A percentile compares a stretch with the other conserved stretches of the same genome.
phyloP scores from a whole-genome alignment of 306 rosid genomes.

The Ormosia emarginata region DNA sequence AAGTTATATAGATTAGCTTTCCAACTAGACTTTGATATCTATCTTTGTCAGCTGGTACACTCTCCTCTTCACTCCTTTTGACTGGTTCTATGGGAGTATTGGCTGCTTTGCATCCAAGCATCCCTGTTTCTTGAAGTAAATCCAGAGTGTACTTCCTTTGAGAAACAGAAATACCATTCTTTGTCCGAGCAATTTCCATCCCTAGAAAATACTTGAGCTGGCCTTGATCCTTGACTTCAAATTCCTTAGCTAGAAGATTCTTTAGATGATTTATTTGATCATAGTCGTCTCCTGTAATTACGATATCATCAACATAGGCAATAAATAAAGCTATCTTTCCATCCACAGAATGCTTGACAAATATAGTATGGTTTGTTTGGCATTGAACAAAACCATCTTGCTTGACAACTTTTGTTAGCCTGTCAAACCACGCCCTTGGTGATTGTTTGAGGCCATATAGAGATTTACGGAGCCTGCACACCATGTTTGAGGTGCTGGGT shows the following conservation, averaged over 20 bases:
- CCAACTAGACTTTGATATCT: background rate
- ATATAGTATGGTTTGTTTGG: no score
- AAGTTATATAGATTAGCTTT: background rate
- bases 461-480: no score
- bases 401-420: no score
- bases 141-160: background rate
- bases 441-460: no score
- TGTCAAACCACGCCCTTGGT: no score
- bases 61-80: background rate
- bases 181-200: background rate
- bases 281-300: no score
- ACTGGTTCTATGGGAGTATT: background rate
- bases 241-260: background rate
- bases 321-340: no score
- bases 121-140: background rate
- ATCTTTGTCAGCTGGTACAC: background rate
- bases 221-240: background rate
- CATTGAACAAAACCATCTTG: no score
- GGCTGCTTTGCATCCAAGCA: background rate
- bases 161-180: background rate
- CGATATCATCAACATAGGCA: no score
- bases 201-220: background rate
- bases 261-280: background rate
- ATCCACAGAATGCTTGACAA: no score
- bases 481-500: no score